Conservation (phyloP, 1,284 basidiomycete species). For the Sanguinoderma infundibulare region DNA sequence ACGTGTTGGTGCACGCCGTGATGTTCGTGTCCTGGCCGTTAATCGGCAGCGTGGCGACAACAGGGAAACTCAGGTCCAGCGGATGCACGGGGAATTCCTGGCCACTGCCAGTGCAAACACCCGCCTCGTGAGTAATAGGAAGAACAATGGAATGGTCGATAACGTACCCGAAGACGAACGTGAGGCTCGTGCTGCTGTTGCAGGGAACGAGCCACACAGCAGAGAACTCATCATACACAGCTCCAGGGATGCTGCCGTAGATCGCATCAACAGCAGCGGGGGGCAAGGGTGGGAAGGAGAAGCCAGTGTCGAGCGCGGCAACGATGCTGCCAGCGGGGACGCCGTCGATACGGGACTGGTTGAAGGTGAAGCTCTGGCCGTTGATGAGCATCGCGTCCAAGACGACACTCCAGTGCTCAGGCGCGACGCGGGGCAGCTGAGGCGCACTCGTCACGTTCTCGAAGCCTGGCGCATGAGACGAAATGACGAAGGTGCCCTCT, state of each 20-base stretch:
- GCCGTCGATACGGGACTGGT: conserved; percentile 30
- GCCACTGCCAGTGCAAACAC: conserved; percentile 3
- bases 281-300: conserved; percentile 35
- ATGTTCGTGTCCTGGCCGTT: conserved; percentile 6
- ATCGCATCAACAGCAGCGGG: conserved; percentile 34
- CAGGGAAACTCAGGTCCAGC: conserved; percentile 28
- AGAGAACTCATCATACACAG: conserved; percentile 25
- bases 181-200: conserved; percentile 27
- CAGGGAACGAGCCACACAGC: conserved; percentile 34
- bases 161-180: conserved; percentile 34
- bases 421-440: conserved; percentile 45
- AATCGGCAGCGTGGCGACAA: not conserved
- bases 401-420: conserved; percentile 42
- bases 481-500: conserved; percentile 36
- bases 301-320: conserved; percentile 37
- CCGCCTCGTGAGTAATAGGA: not conserved
- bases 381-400: conserved; percentile 36
- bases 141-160: not conserved
- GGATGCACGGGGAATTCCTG: conserved; percentile 29
- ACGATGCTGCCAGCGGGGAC: conserved; percentile 33
- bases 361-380: conserved; percentile 33
- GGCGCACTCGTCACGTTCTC: conserved; percentile 30
- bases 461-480: conserved; percentile 32
- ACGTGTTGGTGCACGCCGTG: conserved; percentile 8
- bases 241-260: conserved; percentile 34